phyloP scores from a whole-genome alignment of 306 rosid genomes.

The Gastrolobium villosum region DNA sequence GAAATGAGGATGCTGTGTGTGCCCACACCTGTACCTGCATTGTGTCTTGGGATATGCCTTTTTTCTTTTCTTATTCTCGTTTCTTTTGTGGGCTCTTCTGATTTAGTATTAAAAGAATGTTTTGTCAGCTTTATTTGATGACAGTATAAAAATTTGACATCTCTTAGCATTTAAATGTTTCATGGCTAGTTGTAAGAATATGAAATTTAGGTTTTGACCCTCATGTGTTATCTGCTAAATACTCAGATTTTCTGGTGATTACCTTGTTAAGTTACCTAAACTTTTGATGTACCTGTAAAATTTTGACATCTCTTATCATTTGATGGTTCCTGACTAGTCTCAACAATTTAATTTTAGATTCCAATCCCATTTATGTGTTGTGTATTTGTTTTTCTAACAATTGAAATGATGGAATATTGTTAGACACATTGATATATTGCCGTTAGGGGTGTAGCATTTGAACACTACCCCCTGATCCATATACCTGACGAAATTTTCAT shows the following conservation, averaged over 20 bases:
- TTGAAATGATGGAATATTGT: conserved; percentile 1
- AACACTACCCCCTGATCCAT: conserved; percentile 39
- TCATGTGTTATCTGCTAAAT: conserved; percentile 23
- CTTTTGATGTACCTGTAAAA: conserved; percentile 61
- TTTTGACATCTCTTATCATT: background rate
- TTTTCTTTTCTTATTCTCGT: background rate
- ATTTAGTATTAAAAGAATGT: conserved; percentile 25
- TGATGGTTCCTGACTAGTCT: conserved; percentile 34
- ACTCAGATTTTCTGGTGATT: conserved; percentile 47
- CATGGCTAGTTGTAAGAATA: conserved; percentile 23
- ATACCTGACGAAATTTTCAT: conserved; percentile 34
- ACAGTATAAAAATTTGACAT: conserved; percentile 29
- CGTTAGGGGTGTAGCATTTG: conserved; percentile 22
- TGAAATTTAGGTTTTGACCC: conserved; percentile 13
- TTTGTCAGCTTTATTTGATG: conserved; percentile 34
- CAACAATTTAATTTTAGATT: conserved; percentile 18
- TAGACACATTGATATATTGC: conserved; percentile 27
- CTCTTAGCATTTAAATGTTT: conserved; percentile 4
- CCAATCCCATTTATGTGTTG: conserved; percentile 17
- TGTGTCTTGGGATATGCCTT: conserved; percentile 1
- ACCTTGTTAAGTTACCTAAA: conserved; percentile 75
- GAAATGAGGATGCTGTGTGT: conserved; percentile 32
- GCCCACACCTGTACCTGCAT: background rate
- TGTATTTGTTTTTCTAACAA: conserved; percentile 13
- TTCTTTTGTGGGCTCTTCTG: conserved; percentile 28